Base-by-base conservation (phyloP, 345 rosid genomes). In the Pistacia atlantica region DNA sequence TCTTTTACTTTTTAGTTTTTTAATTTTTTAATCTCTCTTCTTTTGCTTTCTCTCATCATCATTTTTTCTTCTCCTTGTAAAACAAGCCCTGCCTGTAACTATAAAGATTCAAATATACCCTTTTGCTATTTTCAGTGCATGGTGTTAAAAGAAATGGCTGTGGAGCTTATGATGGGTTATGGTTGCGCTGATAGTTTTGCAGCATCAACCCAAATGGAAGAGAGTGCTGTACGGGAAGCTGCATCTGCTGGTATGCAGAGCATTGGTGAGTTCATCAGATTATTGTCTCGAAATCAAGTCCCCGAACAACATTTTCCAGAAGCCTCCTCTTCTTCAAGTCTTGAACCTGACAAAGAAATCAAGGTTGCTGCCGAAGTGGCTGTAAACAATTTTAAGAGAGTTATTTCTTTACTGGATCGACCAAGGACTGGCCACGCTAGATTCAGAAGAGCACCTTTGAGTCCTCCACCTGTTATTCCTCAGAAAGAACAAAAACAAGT, bases 341-440 rank as follows among this genome's bases (percentile, higher is more conserved):
- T 57, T 12, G 83, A 75, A 8, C 58, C 85, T 0, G 84, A 80
- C 28, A 81, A 73, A 49, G 90, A 87, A 76, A 86, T 92, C 73
- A 72, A 79, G 72, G 89, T 85, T n/a, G 93, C 88, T 20, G 86
- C 96, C 3, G 98, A 89, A 69, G 87, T 84, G 46, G 91, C 93
- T 12, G 98, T 95, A 9, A 84, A 85, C 78, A 90, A 84, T 62
- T 95, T 95, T 86, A 90, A 82, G 77, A 95, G 87, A 76, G 85
- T 95, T 16, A 91, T 93, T 48, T 90, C 93, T 67, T 69, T 95
- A 17, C 87, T 95, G 45, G 97, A 80, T 48, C 84, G 87, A 82
- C 88, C 86, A 6, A 87, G 94, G 83, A 89, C 90, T 4, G 98
- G 99, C n/a, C 99, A 93, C 71, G 98, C 99, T 49, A 90, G 99